phyloP scores from a whole-genome alignment of 164 flowering plant genomes.

The Piper betle region DNA sequence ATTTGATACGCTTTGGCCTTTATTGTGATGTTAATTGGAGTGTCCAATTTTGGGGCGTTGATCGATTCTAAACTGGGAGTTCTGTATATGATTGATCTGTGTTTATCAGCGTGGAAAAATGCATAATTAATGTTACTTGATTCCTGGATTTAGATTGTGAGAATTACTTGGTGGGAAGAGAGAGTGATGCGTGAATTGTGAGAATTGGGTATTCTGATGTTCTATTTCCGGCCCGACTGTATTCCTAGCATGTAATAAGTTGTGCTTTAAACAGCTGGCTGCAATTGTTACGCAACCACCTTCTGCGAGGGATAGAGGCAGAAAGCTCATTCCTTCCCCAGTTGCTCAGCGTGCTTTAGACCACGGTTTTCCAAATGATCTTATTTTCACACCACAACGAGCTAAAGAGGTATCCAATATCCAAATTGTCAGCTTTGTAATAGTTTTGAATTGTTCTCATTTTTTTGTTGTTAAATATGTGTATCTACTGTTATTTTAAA shows the following conservation, averaged over 20 bases:
- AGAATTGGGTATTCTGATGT: not conserved
- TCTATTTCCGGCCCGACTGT: not conserved
- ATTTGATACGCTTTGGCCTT: no score
- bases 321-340: constrained; percentile 73
- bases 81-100: no score
- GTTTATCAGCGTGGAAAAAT: no score
- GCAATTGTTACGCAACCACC: constrained; percentile 96
- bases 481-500: no score
- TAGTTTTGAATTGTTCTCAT: not conserved
- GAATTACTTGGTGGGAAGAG: no score
- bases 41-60: no score
- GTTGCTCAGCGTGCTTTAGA: constrained; percentile 80
- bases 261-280: constrained; percentile 46
- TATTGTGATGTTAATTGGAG: no score
- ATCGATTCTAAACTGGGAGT: no score
- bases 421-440: not conserved
- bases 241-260: not conserved
- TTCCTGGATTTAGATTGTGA: no score
- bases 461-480: not conserved
- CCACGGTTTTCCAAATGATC: constrained; percentile 60
- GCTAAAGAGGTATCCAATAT: constrained; percentile 68
- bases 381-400: constrained; percentile 74
- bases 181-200: not conserved
- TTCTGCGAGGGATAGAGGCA: constrained; percentile 70
- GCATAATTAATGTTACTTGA: no score